Evolutionary conservation across 495 filamentous ascomycete genomes (phyloP).

Genomic region (Penicillium maclennaniae): DNA sequence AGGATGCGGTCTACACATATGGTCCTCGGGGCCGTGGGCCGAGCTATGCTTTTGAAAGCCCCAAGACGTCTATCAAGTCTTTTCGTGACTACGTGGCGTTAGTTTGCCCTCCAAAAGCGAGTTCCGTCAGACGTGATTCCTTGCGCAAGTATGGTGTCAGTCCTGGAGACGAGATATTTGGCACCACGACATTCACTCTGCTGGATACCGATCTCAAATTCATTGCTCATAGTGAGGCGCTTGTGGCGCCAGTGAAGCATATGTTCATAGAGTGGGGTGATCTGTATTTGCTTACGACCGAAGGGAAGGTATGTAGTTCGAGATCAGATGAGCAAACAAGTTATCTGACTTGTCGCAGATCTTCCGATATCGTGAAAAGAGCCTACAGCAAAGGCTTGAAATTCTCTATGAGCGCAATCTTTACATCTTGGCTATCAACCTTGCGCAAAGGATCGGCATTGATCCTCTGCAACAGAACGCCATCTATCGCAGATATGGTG

Average conservation of each 20-base stretch:
- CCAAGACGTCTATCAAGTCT: conserved; percentile 75
- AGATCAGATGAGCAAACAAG: neutral
- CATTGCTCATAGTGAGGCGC: conserved; percentile 81
- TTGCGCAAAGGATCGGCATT: conserved; percentile 82
- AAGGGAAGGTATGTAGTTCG: conserved; percentile 70
- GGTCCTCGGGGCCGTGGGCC: conserved; percentile 78
- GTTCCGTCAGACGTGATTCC: conserved; percentile 46
- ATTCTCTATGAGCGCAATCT: conserved; percentile 92
- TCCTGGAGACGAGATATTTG: conserved; percentile 71
- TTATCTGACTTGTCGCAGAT: conserved; percentile 48
- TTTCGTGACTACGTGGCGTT: conserved; percentile 86
- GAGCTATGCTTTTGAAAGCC: conserved; percentile 84
- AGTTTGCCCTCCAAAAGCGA: conserved; percentile 76
- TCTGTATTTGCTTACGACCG: conserved; percentile 78
- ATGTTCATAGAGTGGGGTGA: conserved; percentile 90
- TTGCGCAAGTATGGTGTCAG: conserved; percentile 62
- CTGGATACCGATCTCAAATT: conserved; percentile 88
- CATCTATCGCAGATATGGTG: conserved; percentile 91
- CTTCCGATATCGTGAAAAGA: conserved; percentile 88
- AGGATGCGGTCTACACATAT: conserved; percentile 95
- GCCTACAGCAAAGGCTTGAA: conserved; percentile 84
- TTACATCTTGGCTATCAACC: conserved; percentile 84
- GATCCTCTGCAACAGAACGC: conserved; percentile 78
- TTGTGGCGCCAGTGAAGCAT: conserved; percentile 71
- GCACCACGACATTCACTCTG: conserved; percentile 78